Evolutionary conservation across 2,329 filamentous ascomycete species (phyloP), one percentile per base, ranked within the genome.

Genomic region (Trichophyton simii): DNA sequence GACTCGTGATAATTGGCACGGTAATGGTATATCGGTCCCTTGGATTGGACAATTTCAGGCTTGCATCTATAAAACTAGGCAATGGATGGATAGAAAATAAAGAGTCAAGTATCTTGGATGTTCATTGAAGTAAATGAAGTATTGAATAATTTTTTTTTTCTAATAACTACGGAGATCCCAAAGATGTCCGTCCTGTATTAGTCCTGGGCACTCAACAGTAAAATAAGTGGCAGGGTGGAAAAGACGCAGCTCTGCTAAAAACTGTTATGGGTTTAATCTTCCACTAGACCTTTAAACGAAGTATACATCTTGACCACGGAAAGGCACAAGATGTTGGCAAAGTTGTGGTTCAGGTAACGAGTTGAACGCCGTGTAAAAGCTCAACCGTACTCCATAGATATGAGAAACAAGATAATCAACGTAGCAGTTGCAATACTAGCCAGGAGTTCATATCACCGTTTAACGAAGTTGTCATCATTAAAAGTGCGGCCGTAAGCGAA

Each of bases 191-290:
- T 77, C 75, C 70, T 73, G 72, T 71, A 75, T 72, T 72, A 77
- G 75, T 77, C 75, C 75, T 75, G 55, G 70, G 69, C 67, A 71
- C 70, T 58, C 34, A 31, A 70, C 73, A 67, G 76, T 67, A 41
- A 62, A 63, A 50, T 48, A 68, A 74, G 71, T 71, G 74, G 72
- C 72, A 77, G 75, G 75, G 75, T 77, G 75, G 75, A 77, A 75
- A 75, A 76, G 75, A 77, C 75, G 75, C 63, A 75, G 74, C 75
- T 68, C 75, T 77, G 75, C 75, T 77, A 77, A 75, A 77, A 77
- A 75, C 75, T 74, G 74, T 31, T 70, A 63, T 72, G 72, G 75
- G 38, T 48, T 77, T 74, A 72, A 71, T 77, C 72, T 77, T 68
- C 75, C 75, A 77, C 75, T 70, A 72, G 73, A 75, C 72, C 70